Evolutionary conservation across 345 rosid species (phyloP), one percentile per base, ranked within the genome.

Genomic region (Ceriops tagal): DNA sequence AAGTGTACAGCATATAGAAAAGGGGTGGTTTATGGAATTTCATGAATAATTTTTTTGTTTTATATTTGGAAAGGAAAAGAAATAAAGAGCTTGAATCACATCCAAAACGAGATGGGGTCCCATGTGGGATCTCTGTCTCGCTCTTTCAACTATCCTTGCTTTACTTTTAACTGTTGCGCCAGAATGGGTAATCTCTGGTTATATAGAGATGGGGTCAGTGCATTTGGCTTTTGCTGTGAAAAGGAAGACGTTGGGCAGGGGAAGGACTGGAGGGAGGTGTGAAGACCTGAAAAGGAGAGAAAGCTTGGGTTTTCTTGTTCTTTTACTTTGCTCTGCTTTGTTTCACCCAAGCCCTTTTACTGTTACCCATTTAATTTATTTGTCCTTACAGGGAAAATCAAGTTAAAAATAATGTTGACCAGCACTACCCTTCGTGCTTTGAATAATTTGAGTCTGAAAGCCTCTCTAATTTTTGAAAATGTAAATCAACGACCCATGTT

Each of bases 1-100:
- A 83, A 81, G 75, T 90, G 85, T 81, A 88, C 84, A 87, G 90
- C 73, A 65, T 75, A 81, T 66, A 72, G 80, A 79, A 75, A 32
- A 81, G 60, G 68, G 81, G 76, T 73, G 58, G 61, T 64, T 82
- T 75, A 66, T 78, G 80, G 68, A 74, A 69, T 71, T 75, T 62
- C 37, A 30, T 66, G 68, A 56, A 39, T 63, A 10, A 27, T 16
- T 24, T 62, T 65, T 60, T 22, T 63, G 43, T 66, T 61, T 31
- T 62, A 64, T 58, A 68, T 62, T 51, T 69, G 7, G 1, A n/a
- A 31, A 13, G 19, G 64, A 20, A n/a, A 20, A 35, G 62, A 20
- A 51, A 35, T 4, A 31, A 71, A 37, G n/a, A 32, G 68, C 18
- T 43, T 77, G 69, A 62, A 75, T 71, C 58, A 68, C 64, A 24